A percentile compares a stretch with the other conserved stretches of the same genome.
These are phyloP conservation scores for Bothriochloa decipiens DNA, from an alignment of 176 grass and related monocot species.

Conservation along the genomic window DNA sequence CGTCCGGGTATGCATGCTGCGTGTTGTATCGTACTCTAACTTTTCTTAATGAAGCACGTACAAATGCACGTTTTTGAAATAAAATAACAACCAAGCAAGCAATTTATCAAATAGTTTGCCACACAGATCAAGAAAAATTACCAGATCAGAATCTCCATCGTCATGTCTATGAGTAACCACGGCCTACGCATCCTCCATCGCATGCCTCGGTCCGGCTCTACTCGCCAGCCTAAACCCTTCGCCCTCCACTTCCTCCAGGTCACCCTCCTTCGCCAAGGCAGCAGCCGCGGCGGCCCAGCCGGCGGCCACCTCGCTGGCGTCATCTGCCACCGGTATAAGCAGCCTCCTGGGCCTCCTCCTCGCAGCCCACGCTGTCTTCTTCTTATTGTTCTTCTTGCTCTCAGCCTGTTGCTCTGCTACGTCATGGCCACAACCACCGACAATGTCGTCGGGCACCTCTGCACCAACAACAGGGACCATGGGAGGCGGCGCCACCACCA, in stretches of 20 bases:
- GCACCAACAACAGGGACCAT: too few relatives aligned
- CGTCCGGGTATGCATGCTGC: too few relatives aligned
- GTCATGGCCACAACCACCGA: too few relatives aligned
- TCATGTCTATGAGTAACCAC: conserved; percentile 32
- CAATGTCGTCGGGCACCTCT: too few relatives aligned
- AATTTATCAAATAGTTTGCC: too few relatives aligned
- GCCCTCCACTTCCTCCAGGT: conserved; percentile 50
- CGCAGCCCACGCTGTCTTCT: conserved; percentile 35
- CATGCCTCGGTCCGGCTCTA: conserved; percentile 61
- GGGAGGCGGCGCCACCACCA: too few relatives aligned
- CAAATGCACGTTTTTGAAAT: too few relatives aligned
- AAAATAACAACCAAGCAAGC: too few relatives aligned
- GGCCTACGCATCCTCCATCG: conserved; percentile 78
- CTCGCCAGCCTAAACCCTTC: conserved; percentile 61
- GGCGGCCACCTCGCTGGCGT: neutral
- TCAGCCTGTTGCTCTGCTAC: neutral
- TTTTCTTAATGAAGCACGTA: too few relatives aligned
- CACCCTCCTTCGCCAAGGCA: conserved; percentile 20
- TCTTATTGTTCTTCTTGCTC: neutral
- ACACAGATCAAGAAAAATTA: too few relatives aligned
- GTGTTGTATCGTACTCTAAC: too few relatives aligned
- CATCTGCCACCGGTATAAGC: conserved; percentile 52
- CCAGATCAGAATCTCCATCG: conserved; percentile 52
- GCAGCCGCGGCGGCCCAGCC: conserved; percentile 16
- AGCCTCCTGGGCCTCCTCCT: conserved; percentile 62